Evolutionary conservation across 2,329 filamentous ascomycete species (phyloP).

Genomic region (Allantophomopsis cytisporea): DNA sequence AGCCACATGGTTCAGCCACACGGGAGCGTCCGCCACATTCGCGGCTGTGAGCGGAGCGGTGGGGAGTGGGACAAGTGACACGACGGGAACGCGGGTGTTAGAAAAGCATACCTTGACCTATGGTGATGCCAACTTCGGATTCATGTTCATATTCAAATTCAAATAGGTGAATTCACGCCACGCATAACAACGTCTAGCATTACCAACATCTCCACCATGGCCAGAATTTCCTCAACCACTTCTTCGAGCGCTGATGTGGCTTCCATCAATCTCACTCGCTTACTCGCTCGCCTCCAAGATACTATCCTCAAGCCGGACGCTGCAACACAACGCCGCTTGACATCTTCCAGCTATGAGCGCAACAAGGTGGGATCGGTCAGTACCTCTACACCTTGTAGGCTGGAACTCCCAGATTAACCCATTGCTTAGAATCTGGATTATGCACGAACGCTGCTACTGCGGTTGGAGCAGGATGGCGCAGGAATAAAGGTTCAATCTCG

Average conservation of each 20-base stretch:
- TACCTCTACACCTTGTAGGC: constrained; percentile 2
- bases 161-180: too few relatives aligned
- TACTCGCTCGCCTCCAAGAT: constrained; percentile 53
- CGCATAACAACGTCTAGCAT: too few relatives aligned
- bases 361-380: constrained; percentile 39
- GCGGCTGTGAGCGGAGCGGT: too few relatives aligned
- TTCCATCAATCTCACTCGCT: constrained; percentile 38
- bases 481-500: constrained; percentile 42
- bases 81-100: too few relatives aligned
- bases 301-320: constrained; percentile 48
- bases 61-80: too few relatives aligned
- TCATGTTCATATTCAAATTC: too few relatives aligned
- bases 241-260: constrained; percentile 9
- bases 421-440: constrained; percentile 52
- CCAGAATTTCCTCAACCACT: constrained; percentile 7
- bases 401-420: not conserved
- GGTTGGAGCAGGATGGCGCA: constrained; percentile 55
- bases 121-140: too few relatives aligned
- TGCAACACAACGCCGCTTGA: constrained; percentile 41
- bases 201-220: constrained; percentile 7
- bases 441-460: constrained; percentile 53
- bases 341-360: constrained; percentile 52
- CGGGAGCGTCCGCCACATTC: too few relatives aligned
- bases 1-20: too few relatives aligned
- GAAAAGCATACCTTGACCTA: too few relatives aligned